Evolutionary conservation across 164 flowering plant genomes (phyloP).

Genomic region (Vitis rupestris): DNA sequence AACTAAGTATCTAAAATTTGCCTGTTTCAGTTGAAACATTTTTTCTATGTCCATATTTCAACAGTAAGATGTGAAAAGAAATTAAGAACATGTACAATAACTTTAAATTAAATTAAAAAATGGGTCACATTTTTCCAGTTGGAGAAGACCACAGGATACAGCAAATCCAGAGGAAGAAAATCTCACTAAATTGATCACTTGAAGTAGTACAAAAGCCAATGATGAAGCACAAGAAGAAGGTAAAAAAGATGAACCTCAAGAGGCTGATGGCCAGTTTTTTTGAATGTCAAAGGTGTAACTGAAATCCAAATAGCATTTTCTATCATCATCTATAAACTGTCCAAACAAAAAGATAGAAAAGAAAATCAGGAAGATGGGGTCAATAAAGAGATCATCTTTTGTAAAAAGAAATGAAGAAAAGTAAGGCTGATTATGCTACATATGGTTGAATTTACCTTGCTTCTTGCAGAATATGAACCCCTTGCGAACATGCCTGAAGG

Average conservation of each 20-base stretch:
- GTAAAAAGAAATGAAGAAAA: background rate
- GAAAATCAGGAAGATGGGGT: background rate
- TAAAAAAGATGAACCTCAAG: constrained; percentile 3
- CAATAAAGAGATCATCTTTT: background rate
- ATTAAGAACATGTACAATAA: too few species aligned
- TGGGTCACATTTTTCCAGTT: too few species aligned
- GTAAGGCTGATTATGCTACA: background rate
- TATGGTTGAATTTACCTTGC: constrained; percentile 37
- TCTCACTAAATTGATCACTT: background rate
- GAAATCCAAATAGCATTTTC: constrained; percentile 55
- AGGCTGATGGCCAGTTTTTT: constrained; percentile 41
- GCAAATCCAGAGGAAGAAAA: background rate
- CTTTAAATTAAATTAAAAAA: too few species aligned
- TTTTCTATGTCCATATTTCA: too few species aligned
- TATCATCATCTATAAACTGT: constrained; percentile 56
- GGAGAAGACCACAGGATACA: too few species aligned
- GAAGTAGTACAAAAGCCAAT: background rate
- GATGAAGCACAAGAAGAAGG: too few species aligned
- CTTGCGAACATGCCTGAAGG: constrained; percentile 55
- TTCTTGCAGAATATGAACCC: constrained; percentile 49
- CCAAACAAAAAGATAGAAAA: background rate
- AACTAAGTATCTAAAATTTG: too few species aligned
- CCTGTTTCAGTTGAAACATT: too few species aligned
- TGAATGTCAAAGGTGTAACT: constrained; percentile 54
- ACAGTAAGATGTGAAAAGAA: too few species aligned